phyloP scores from a whole-genome alignment of 2,329 filamentous ascomycete species.

The Pseudocercospora fijiensis region DNA sequence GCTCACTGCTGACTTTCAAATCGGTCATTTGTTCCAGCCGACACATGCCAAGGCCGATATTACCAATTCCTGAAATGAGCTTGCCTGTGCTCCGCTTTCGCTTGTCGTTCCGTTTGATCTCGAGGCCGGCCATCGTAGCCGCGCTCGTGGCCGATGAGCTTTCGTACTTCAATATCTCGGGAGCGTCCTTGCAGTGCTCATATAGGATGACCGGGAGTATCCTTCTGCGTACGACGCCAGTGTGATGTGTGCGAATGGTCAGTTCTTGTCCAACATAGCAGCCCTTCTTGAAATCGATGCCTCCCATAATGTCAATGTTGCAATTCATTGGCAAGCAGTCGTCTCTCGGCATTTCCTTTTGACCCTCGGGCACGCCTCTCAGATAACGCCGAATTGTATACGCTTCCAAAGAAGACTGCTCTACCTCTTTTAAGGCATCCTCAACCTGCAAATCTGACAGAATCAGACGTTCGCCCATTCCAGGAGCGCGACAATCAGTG shows the following conservation, averaged over 20 bases:
- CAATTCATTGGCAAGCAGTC: constrained; percentile 79
- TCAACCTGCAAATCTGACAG: constrained; percentile 33
- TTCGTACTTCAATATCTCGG: constrained; percentile 51
- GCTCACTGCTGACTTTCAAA: constrained; percentile 67
- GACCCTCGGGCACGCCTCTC: constrained; percentile 80
- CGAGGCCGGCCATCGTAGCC: constrained; percentile 36
- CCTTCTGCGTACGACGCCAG: constrained; percentile 87
- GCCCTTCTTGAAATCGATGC: constrained; percentile 90
- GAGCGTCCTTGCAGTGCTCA: constrained; percentile 44
- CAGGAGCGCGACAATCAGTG: constrained; percentile 39
- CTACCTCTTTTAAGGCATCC: constrained; percentile 40
- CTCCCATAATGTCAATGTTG: constrained; percentile 83
- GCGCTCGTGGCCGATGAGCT: constrained; percentile 26
- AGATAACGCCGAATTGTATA: constrained; percentile 79
- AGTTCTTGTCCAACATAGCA: constrained; percentile 97
- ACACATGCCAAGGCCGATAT: constrained; percentile 83
- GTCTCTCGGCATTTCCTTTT: constrained; percentile 70
- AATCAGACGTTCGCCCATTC: constrained; percentile 39
- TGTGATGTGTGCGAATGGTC: constrained; percentile 92
- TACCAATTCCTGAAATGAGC: constrained; percentile 75
- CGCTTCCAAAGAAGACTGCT: constrained; percentile 43
- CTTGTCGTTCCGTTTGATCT: constrained; percentile 55
- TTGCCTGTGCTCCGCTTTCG: constrained; percentile 72
- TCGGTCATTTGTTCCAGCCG: constrained; percentile 89
- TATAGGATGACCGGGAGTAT: constrained; percentile 80